Base-by-base conservation (phyloP, 441 rosid species). In the Gossypium laxum region DNA sequence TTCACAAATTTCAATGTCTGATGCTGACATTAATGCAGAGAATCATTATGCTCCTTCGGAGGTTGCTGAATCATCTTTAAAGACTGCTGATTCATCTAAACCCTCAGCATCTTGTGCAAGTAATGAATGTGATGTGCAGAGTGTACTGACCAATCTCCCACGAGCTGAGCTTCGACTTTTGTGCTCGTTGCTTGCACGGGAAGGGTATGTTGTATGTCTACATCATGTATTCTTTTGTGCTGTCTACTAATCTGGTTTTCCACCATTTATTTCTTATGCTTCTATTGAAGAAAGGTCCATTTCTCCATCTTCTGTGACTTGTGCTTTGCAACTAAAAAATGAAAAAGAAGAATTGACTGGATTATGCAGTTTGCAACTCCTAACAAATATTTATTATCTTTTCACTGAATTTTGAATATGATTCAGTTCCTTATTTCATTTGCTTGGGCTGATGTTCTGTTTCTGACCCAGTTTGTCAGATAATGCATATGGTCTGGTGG, bases 181-280 rank as follows among this genome's bases (percentile, higher is more conserved):
- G 32, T 92, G 98, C 75, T 95, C 97, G 22, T 85, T 95, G 76
- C 99, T 95, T 75, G 96, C 96, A 57, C 88, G 92, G 69, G 99
- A 94, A 83, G 94, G 99, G 99, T 94, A 90, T 67, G 76, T 54
- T 17, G 18, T n/a, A 10, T 38, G 47, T 34, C 48, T 17, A 18
- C 15, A 69, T 24, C 15, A 52, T 38, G 64, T 26, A 19, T 75
- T 72, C 4, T 30, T 15, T 74, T 6, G 19, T 50, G 55, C n/a
- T 18, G 1, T 6, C 60, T 60, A 17, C 26, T 41, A 63, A 48
- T 11, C 17, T 41, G 15, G 12, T 6, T 63, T 38, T 41, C 14
- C 48, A 60, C 47, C 66, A 14, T 60, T 32, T 15, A 30, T 30
- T 43, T 60, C 47, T 30, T 14, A 8, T 7, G 64, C n/a, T 32